Evolutionary conservation across 1,284 basidiomycete genomes (phyloP).

Genomic region (Melampsora americana): DNA sequence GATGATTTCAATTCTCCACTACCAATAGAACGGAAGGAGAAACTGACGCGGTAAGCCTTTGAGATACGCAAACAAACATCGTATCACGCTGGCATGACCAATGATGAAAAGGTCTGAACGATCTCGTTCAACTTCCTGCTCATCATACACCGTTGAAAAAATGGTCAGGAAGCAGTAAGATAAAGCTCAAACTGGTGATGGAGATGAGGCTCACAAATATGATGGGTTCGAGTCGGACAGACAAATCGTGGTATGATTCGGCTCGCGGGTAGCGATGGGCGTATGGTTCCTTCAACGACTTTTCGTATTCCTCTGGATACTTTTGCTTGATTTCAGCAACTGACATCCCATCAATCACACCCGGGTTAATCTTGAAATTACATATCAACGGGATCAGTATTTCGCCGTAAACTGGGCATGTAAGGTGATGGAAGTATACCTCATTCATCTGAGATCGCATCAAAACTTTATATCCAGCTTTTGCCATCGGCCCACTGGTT

Average conservation of each 20-base stretch:
- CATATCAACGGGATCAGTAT: background rate
- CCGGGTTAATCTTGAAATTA: slow-evolving; percentile 79
- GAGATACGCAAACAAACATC: slow-evolving; percentile 66
- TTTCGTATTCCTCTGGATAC: slow-evolving; percentile 90
- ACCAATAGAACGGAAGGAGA: too few species aligned
- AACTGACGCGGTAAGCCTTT: slow-evolving; percentile 40
- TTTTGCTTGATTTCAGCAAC: slow-evolving; percentile 82
- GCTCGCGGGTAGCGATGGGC: slow-evolving; percentile 44
- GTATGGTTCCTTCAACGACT: slow-evolving; percentile 83
- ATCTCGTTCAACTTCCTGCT: slow-evolving; percentile 40
- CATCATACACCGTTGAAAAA: background rate
- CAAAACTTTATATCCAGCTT: slow-evolving; percentile 42
- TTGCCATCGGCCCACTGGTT: slow-evolving; percentile 63
- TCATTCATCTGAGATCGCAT: slow-evolving; percentile 43
- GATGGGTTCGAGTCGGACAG: slow-evolving; percentile 65
- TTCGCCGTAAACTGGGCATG: background rate
- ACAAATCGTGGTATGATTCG: slow-evolving; percentile 87
- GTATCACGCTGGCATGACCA: slow-evolving; percentile 91
- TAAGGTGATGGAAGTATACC: background rate
- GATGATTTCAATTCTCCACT: too few species aligned
- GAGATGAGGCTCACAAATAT: slow-evolving; percentile 60
- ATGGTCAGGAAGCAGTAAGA: background rate
- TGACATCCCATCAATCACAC: slow-evolving; percentile 86
- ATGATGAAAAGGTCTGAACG: slow-evolving; percentile 58
- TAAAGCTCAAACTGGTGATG: background rate